phyloP scores from a whole-genome alignment of 1,284 basidiomycete species.

The Omphalotus olearius region DNA sequence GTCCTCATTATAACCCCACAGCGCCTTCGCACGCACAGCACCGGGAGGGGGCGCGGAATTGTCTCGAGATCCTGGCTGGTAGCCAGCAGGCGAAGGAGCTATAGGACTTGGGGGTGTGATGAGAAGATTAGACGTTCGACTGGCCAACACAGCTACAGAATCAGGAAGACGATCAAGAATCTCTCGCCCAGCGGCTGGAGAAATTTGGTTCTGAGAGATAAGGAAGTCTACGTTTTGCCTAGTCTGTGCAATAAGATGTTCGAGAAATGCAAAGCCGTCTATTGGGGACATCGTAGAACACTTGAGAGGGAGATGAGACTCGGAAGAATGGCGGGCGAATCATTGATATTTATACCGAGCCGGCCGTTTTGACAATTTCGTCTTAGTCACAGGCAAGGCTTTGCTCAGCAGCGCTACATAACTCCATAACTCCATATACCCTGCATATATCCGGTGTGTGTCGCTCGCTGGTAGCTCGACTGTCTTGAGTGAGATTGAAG shows the following conservation, averaged over 20 bases:
- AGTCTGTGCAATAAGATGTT: conserved; percentile 63
- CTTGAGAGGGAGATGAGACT: background rate
- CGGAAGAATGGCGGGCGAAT: too few species aligned
- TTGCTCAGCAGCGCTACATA: too few species aligned
- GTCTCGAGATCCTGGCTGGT: conserved; percentile 17
- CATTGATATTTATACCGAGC: too few species aligned
- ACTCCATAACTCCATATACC: too few species aligned
- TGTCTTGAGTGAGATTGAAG: too few species aligned
- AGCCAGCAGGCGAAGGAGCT: conserved; percentile 18
- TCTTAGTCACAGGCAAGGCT: too few species aligned
- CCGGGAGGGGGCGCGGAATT: conserved; percentile 12
- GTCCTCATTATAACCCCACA: conserved; percentile 62
- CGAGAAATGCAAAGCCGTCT: conserved; percentile 35
- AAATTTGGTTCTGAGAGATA: conserved; percentile 51
- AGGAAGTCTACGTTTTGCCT: conserved; percentile 65
- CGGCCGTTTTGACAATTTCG: too few species aligned
- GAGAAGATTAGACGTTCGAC: conserved; percentile 20
- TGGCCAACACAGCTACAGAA: conserved; percentile 21
- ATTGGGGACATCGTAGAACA: background rate
- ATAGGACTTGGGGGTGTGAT: conserved; percentile 15
- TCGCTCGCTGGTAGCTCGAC: too few species aligned
- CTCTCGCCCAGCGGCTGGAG: conserved; percentile 46
- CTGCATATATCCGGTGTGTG: too few species aligned
- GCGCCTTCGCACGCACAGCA: conserved; percentile 42
- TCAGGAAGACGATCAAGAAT: conserved; percentile 51